Percentiles rank a stretch among this genome's conserved stretches.
Conservation (phyloP, 179 eudicot species). For the Amaranthus tricolor region DNA sequence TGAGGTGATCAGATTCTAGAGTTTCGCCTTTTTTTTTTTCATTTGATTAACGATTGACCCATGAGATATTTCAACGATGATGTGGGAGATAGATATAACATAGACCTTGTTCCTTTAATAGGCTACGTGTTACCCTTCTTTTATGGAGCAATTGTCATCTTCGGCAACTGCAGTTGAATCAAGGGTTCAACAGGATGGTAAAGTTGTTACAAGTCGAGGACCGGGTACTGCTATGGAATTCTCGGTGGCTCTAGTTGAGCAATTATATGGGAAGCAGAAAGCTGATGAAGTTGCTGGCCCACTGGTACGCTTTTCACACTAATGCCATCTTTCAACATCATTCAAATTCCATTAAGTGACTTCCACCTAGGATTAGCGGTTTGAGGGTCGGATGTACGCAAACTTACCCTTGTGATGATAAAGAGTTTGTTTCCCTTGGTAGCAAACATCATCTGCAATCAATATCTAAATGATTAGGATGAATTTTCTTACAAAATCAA, state of each 20-base stretch:
- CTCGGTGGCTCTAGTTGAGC: constrained; percentile 71
- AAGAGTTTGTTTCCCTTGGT: not conserved
- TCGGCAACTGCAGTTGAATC: constrained; percentile 78
- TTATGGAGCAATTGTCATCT: constrained; percentile 87
- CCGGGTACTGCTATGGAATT: constrained; percentile 92
- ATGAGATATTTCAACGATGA: not conserved
- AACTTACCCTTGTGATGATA: no score
- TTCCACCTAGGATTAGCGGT: no score
- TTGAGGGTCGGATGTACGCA: no score
- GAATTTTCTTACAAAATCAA: no score
- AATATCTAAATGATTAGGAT: not conserved
- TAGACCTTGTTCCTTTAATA: constrained; percentile 27
- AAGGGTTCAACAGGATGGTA: constrained; percentile 87
- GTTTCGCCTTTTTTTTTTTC: constrained; percentile 1
- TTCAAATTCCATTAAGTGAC: not conserved
- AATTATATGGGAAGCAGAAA: constrained; percentile 76
- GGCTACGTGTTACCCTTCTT: constrained; percentile 97
- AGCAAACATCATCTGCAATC: not conserved
- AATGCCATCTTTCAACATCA: not conserved
- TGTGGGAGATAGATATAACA: not conserved
- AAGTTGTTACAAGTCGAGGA: constrained; percentile 88
- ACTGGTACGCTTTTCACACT: constrained; percentile 44
- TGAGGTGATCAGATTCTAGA: not conserved
- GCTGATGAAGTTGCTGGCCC: constrained; percentile 87
- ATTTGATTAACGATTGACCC: not conserved